Percentiles rank a stretch among this genome's conserved stretches.
phyloP scores from a whole-genome alignment of 305 asterid species.

The Fraxinus paxiana region DNA sequence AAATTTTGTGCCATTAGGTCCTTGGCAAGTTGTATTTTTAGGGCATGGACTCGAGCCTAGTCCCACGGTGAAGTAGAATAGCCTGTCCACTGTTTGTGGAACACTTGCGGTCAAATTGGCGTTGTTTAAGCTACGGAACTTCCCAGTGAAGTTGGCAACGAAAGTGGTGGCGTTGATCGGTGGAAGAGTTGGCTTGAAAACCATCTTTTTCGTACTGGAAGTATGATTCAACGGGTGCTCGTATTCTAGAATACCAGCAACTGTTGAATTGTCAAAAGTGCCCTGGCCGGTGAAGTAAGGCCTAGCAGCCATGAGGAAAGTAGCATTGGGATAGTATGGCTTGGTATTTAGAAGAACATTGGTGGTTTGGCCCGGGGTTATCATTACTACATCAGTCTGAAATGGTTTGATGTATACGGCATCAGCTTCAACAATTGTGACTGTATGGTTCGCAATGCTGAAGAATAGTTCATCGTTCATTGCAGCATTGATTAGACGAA shows the following conservation, averaged over 20 bases:
- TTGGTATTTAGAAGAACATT: slow-evolving; percentile 53
- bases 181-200: slow-evolving; percentile 44
- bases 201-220: slow-evolving; percentile 5
- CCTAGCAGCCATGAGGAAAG: slow-evolving; percentile 60
- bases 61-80: slow-evolving; percentile 47
- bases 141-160: slow-evolving; percentile 47
- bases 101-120: slow-evolving; percentile 43
- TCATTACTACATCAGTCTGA: slow-evolving; percentile 32
- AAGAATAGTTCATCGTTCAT: slow-evolving; percentile 58
- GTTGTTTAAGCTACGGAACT: slow-evolving; percentile 47
- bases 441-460: slow-evolving; percentile 56
- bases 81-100: slow-evolving; percentile 40
- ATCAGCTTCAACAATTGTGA: slow-evolving; percentile 56
- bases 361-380: slow-evolving; percentile 61
- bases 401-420: slow-evolving; percentile 55
- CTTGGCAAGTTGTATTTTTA: slow-evolving; percentile 50
- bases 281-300: slow-evolving; percentile 56
- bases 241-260: slow-evolving; percentile 46
- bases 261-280: slow-evolving; percentile 53
- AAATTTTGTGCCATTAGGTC: slow-evolving; percentile 63
- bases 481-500: slow-evolving; percentile 67
- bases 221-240: slow-evolving; percentile 21
- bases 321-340: slow-evolving; percentile 37
- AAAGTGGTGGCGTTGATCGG: slow-evolving; percentile 33
- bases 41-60: slow-evolving; percentile 61